These are phyloP conservation scores for Candida argentea DNA, from an alignment of 805 yeast species.

Conservation along the genomic window DNA sequence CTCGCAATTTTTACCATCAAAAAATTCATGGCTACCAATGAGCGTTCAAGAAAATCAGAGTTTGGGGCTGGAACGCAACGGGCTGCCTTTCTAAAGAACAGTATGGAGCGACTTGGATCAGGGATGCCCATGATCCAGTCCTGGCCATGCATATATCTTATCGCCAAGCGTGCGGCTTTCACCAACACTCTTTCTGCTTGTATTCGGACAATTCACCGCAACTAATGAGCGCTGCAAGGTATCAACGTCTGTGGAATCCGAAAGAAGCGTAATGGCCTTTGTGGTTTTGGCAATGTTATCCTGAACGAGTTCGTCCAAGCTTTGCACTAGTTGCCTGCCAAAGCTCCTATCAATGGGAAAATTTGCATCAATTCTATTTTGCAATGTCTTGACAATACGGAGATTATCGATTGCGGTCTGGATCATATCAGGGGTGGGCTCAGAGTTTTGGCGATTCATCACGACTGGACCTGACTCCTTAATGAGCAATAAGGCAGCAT, in stretches of 20 bases:
- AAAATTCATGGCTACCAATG: too few relatives aligned
- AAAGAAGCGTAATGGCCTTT: constrained; percentile 6
- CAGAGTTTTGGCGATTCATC: too few relatives aligned
- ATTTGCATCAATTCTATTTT: constrained; percentile 31
- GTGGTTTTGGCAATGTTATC: constrained; percentile 18
- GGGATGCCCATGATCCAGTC: constrained; percentile 59
- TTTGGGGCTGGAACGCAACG: too few relatives aligned
- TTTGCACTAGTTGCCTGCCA: constrained; percentile 31
- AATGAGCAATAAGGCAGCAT: constrained; percentile 48
- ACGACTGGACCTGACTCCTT: too few relatives aligned
- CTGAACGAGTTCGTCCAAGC: constrained; percentile 21
- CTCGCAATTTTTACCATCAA: too few relatives aligned
- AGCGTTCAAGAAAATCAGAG: too few relatives aligned
- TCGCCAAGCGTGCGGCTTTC: constrained; percentile 25
- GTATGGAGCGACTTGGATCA: too few relatives aligned
- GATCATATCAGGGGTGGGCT: too few relatives aligned
- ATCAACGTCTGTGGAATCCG: constrained; percentile 9
- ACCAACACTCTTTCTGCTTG: too few relatives aligned
- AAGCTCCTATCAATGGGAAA: constrained; percentile 45
- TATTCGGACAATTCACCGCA: too few relatives aligned
- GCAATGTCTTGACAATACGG: constrained; percentile 32
- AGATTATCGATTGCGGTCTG: constrained; percentile 35
- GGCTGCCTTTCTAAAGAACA: too few relatives aligned
- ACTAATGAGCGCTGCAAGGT: constrained; percentile 9
- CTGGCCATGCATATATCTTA: constrained; percentile 52